Conservation (phyloP, 805 yeast species). For the Candida odintsovae region DNA sequence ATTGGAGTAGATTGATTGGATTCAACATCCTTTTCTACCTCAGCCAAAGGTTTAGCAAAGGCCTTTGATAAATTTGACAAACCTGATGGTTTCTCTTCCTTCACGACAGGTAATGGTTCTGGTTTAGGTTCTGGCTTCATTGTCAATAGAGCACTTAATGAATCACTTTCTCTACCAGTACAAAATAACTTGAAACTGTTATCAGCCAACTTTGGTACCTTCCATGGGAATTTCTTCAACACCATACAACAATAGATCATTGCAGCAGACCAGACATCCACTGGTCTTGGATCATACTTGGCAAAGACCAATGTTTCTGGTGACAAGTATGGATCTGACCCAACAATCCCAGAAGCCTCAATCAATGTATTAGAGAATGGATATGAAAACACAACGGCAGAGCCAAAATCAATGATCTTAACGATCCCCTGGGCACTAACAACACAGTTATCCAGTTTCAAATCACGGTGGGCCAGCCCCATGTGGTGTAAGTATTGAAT, state of each 20-base stretch:
- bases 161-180: conserved; percentile 61
- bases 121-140: conserved; percentile 44
- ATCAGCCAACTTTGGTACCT: conserved; percentile 78
- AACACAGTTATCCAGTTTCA: conserved; percentile 90
- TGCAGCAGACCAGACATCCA: conserved; percentile 91
- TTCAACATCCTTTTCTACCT: conserved; percentile 9
- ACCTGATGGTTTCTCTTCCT: conserved; percentile 16
- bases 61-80: conserved; percentile 24
- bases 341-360: conserved; percentile 80
- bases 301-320: conserved; percentile 85
- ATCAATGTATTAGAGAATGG: conserved; percentile 71
- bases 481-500: conserved; percentile 73
- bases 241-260: conserved; percentile 91
- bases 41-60: conserved; percentile 19
- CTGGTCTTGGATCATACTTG: conserved; percentile 87
- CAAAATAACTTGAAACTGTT: conserved; percentile 80
- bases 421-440: conserved; percentile 78
- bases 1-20: background rate
- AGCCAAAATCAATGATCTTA: conserved; percentile 87
- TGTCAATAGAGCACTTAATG: conserved; percentile 57
- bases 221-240: conserved; percentile 91
- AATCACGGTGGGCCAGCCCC: conserved; percentile 88
- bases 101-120: conserved; percentile 19
- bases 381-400: conserved; percentile 85
- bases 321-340: conserved; percentile 85